These are phyloP conservation scores for Talaromyces proteolyticus DNA, from an alignment of 495 filamentous ascomycete genomes.

Conservation along the genomic window DNA sequence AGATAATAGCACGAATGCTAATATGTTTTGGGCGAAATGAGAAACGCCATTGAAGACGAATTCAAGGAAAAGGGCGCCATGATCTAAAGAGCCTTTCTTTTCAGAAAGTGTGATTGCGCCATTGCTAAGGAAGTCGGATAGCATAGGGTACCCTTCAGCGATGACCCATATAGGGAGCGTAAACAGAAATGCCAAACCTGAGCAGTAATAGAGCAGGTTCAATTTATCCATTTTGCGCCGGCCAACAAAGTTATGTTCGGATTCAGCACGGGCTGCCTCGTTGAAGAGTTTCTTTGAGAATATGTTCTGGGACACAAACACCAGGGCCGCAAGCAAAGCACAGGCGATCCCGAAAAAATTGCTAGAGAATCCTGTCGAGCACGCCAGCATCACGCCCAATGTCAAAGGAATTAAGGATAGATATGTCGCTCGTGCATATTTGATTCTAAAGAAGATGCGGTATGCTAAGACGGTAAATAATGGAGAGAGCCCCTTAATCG, in stretches of 20 bases:
- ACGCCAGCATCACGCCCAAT: constrained; percentile 88
- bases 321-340: constrained; percentile 78
- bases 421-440: constrained; percentile 84
- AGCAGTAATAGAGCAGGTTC: constrained; percentile 95
- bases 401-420: constrained; percentile 90
- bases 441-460: constrained; percentile 78
- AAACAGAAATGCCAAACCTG: constrained; percentile 80
- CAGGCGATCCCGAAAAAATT: constrained; percentile 84
- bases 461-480: constrained; percentile 95
- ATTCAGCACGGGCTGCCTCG: constrained; percentile 76
- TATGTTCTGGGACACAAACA: constrained; percentile 99
- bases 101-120: constrained; percentile 64
- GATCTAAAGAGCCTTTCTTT: constrained; percentile 66
- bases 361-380: constrained; percentile 80
- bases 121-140: constrained; percentile 37
- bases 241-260: constrained; percentile 51
- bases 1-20: constrained; percentile 86
- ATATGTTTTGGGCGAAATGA: constrained; percentile 93
- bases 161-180: constrained; percentile 94
- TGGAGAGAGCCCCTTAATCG: constrained; percentile 98
- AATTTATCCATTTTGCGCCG: constrained; percentile 87
- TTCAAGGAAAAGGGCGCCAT: constrained; percentile 70
- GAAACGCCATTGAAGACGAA: constrained; percentile 96
- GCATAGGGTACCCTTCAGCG: constrained; percentile 72
- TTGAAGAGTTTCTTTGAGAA: constrained; percentile 99